Percentiles rank a stretch among this genome's conserved stretches.
These are phyloP conservation scores for Achaetomiella virescens DNA, from an alignment of 495 filamentous ascomycete species.

Conservation along the genomic window DNA sequence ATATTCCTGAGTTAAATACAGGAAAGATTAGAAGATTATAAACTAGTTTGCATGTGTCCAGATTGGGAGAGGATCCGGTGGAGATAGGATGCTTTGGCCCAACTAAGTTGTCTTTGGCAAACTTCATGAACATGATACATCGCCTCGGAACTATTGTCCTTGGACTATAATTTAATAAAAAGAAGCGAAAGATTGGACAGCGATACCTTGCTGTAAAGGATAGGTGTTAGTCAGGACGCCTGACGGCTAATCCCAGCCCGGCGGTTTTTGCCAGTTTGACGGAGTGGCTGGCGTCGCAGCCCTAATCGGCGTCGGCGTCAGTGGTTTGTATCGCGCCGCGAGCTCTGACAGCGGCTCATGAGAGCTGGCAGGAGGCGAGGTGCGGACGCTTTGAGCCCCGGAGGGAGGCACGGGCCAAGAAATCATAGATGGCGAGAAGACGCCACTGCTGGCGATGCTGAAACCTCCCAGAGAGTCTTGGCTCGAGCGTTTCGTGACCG, in stretches of 20 bases:
- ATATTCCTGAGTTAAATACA: too few relatives aligned
- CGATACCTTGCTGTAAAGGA: background rate
- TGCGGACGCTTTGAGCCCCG: background rate
- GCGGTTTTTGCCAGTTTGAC: constrained; percentile 15
- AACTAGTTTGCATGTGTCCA: too few relatives aligned
- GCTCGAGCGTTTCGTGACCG: constrained; percentile 13
- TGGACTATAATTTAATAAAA: too few relatives aligned
- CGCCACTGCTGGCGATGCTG: constrained; percentile 25
- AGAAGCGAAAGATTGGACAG: too few relatives aligned
- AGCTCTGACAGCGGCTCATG: constrained; percentile 1
- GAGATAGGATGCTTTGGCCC: too few relatives aligned
- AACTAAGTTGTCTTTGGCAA: too few relatives aligned
- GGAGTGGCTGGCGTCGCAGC: constrained; percentile 3
- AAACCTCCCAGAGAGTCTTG: constrained; percentile 16
- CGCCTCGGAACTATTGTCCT: too few relatives aligned
- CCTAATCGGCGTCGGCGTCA: background rate
- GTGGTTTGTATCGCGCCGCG: background rate
- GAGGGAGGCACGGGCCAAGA: constrained; percentile 27
- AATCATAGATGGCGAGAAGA: constrained; percentile 23
- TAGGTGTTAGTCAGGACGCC: too few relatives aligned
- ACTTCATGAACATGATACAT: too few relatives aligned
- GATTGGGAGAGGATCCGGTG: too few relatives aligned
- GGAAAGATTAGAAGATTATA: too few relatives aligned
- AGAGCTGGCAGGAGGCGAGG: constrained; percentile 15
- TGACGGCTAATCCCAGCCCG: constrained; percentile 4